These are phyloP conservation scores for Solanum chilense DNA, from an alignment of 257 asterid genomes.

Conservation along the genomic window DNA sequence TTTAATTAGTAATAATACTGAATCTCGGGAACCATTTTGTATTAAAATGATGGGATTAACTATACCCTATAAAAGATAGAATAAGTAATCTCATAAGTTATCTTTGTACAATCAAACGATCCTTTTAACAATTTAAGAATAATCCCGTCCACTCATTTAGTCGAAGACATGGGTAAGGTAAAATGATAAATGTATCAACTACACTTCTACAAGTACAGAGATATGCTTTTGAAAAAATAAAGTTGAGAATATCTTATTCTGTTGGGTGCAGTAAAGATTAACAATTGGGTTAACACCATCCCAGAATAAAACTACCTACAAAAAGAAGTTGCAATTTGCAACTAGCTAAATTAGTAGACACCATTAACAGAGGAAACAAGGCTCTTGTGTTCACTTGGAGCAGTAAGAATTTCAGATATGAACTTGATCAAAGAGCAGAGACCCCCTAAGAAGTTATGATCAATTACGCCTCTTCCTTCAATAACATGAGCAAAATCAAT, in stretches of 20 bases:
- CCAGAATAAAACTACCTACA: neutral
- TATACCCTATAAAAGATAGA: neutral
- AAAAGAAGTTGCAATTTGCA: neutral
- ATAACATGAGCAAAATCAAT: conserved; percentile 84
- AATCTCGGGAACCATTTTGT: neutral
- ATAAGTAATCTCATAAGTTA: neutral
- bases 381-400: conserved; percentile 33
- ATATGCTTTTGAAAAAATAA: neutral
- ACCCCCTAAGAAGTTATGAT: conserved; percentile 86
- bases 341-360: neutral
- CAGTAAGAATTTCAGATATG: conserved; percentile 52
- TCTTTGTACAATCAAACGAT: neutral
- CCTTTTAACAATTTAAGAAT: neutral
- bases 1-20: neutral
- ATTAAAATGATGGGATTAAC: neutral
- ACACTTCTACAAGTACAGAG: neutral
- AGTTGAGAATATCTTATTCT: neutral
- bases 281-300: neutral
- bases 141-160: neutral
- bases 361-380: conserved; percentile 17
- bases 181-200: neutral
- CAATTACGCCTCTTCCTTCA: conserved; percentile 62
- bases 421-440: conserved; percentile 80
- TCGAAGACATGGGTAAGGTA: neutral
- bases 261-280: neutral